Evolutionary conservation across 2,329 filamentous ascomycete species (phyloP), one percentile per base, ranked within the genome.

Genomic region (Rutstroemia sydowiana): DNA sequence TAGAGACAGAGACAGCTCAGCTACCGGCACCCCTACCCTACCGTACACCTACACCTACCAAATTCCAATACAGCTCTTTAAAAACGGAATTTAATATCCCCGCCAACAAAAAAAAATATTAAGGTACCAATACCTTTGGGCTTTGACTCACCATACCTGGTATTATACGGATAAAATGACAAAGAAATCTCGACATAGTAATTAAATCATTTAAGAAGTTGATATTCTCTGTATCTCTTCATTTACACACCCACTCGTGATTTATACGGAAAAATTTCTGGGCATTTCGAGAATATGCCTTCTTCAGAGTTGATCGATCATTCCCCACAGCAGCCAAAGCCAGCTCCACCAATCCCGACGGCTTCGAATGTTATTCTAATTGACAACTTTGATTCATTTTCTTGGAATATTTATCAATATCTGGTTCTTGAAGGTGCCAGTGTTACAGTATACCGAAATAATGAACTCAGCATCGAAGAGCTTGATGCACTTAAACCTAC

Each of bases 361-460:
- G 93, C 93, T 23, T 87, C 86, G 52, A 97, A 97, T 70, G 78
- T 98, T 53, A 80, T 98, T 57, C 78, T 98, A 58, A 96, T 98
- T 64, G 93, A 98, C 76, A 98, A 98, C 72, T 98, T 97, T 71
- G 93, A 98, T 71, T 97, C 93, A 3, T 98, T 98, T 70, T 96
- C 92, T 54, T 98, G 91, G 89, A 98, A 98, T 66, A 89, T 98
- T 54, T 98, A 97, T 70, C 95, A 98, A 70, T 98, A 98, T 65
- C 82, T 98, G 1, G 86, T 92, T 6, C 82, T 98, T n/a, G 93
- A 97, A 69, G 93, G 93, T 30, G 93, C 95, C 26, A 87, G 76
- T 1, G 93, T 96, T 46, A 88, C 85, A 3, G 93, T 98, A 18
- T 87, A 84, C 71, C 82, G 93, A 62, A 98, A 98, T 66, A 92